A percentile compares a stretch with the other conserved stretches of the same genome.
Conservation (phyloP, 1,284 basidiomycete genomes). For the Takashimella tepidaria region DNA sequence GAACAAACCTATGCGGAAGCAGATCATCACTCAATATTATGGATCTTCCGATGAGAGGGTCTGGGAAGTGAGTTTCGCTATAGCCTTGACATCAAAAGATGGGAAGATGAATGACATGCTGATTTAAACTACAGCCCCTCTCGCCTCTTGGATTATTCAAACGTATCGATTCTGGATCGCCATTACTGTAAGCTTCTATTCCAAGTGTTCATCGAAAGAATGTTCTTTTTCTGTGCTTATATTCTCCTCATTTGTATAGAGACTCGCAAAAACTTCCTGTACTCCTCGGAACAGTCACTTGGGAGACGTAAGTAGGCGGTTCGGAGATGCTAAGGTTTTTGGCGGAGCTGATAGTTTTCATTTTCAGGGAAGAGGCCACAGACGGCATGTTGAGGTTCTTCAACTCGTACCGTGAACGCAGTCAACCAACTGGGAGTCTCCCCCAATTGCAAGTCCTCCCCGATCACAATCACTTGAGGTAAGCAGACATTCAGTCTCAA, state of each 20-base stretch:
- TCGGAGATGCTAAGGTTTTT: too few species aligned
- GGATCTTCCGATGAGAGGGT: slow-evolving; percentile 8
- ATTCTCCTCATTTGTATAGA: too few species aligned
- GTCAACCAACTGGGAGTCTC: slow-evolving; percentile 9
- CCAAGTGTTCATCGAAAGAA: background rate
- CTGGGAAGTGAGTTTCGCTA: slow-evolving; percentile 7
- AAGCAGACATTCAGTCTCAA: background rate
- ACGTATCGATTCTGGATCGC: slow-evolving; percentile 7
- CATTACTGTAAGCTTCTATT: slow-evolving; percentile 2
- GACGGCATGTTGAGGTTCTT: slow-evolving; percentile 18
- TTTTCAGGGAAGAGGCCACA: slow-evolving; percentile 11
- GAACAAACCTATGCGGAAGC: slow-evolving; percentile 10
- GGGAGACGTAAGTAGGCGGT: slow-evolving; percentile 10
- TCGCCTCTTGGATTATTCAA: slow-evolving; percentile 8
- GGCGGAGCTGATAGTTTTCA: background rate
- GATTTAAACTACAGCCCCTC: background rate
- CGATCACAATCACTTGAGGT: slow-evolving; percentile 17
- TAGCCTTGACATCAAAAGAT: too few species aligned
- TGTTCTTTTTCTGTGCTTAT: too few species aligned
- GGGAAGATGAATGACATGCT: background rate
- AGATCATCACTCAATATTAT: slow-evolving; percentile 15
- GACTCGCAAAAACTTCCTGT: slow-evolving; percentile 6
- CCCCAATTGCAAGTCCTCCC: slow-evolving; percentile 13
- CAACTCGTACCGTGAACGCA: slow-evolving; percentile 12
- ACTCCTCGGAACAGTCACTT: slow-evolving; percentile 7